Evolutionary conservation across 2,329 filamentous ascomycete species (phyloP).

Genomic region (Pseudohalonectria lignicola): DNA sequence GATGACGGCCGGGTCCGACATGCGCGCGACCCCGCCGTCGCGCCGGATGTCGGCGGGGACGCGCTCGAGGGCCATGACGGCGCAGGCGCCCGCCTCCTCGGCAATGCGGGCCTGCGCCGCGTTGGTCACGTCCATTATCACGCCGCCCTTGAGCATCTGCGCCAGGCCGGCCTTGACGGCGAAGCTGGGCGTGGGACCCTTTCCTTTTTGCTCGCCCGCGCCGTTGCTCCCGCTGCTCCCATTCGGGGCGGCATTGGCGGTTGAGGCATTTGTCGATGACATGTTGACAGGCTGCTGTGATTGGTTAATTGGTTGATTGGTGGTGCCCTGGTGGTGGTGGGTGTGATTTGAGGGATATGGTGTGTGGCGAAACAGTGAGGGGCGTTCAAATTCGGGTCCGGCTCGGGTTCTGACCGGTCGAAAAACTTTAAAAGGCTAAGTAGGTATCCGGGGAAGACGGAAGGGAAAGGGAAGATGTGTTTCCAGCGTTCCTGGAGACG

Average conservation of each 20-base stretch:
- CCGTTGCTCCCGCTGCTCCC: constrained; percentile 4
- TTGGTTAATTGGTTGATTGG: too few relatives aligned
- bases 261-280: constrained; percentile 13
- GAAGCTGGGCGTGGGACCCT: constrained; percentile 52
- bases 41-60: constrained; percentile 92
- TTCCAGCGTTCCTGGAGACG: too few relatives aligned
- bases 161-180: constrained; percentile 90
- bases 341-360: too few relatives aligned
- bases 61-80: constrained; percentile 97
- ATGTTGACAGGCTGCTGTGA: too few relatives aligned
- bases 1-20: constrained; percentile 94
- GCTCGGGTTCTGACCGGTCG: too few relatives aligned
- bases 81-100: constrained; percentile 88
- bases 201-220: too few relatives aligned
- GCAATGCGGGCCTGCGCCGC: constrained; percentile 92
- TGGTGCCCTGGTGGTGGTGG: too few relatives aligned
- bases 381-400: too few relatives aligned
- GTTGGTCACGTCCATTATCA: constrained; percentile 98
- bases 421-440: too few relatives aligned
- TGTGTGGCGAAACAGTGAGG: too few relatives aligned
- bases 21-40: constrained; percentile 87
- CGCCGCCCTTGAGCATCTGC: constrained; percentile 97
- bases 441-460: too few relatives aligned
- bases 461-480: too few relatives aligned
- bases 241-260: constrained; percentile 9